phyloP scores from a whole-genome alignment of 2,329 filamentous ascomycete genomes.

The Ophiognomonia clavigignenti-juglandacearum region DNA sequence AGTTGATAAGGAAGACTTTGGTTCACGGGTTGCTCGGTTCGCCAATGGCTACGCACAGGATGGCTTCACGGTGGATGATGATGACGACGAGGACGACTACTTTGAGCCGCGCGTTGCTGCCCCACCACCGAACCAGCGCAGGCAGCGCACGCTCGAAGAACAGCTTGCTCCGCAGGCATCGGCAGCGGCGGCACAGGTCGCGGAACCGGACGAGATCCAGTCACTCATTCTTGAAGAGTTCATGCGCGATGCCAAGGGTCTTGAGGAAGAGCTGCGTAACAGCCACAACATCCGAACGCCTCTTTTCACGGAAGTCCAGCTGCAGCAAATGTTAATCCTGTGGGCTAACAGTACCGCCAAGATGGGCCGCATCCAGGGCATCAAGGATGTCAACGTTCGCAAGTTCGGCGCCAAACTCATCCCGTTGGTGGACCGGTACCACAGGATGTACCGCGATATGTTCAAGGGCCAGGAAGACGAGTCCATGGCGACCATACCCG shows the following conservation, averaged over 20 bases:
- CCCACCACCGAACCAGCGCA: conserved; percentile 26
- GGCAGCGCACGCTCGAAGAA: conserved; percentile 32
- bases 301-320: conserved; percentile 64
- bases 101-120: conserved; percentile 38
- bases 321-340: conserved; percentile 68
- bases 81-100: conserved; percentile 36
- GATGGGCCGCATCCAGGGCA: conserved; percentile 60
- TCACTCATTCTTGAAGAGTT: conserved; percentile 61
- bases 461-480: conserved; percentile 30
- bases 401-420: conserved; percentile 59
- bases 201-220: conserved; percentile 49
- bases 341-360: conserved; percentile 58
- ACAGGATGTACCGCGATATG: conserved; percentile 32
- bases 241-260: conserved; percentile 52
- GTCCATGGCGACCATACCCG: conserved; percentile 13
- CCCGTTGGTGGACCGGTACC: conserved; percentile 48
- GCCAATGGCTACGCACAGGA: conserved; percentile 41
- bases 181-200: conserved; percentile 45
- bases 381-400: conserved; percentile 58
- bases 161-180: conserved; percentile 58
- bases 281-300: conserved; percentile 50
- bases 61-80: conserved; percentile 32
- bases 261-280: conserved; percentile 59
- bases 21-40: conserved; percentile 28
- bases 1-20: conserved; percentile 29